Evolutionary conservation across 2,329 filamentous ascomycete species (phyloP).

Genomic region (Cordyceps farinosa): DNA sequence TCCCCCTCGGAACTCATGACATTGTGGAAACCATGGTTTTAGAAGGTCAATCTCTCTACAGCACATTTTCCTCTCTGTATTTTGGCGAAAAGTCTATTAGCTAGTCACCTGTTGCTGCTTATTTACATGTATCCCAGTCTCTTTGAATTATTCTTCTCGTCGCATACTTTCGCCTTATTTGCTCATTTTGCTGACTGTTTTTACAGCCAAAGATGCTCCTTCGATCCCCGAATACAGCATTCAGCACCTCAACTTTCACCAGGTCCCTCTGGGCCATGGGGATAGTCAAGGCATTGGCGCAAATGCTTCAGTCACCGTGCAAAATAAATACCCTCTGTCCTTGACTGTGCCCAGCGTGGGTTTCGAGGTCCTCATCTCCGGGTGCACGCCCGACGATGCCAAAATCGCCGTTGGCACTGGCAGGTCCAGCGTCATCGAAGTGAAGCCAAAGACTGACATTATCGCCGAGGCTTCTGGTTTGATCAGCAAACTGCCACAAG

Average conservation of each 20-base stretch:
- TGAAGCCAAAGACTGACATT: conserved; percentile 66
- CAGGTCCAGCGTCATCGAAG: conserved; percentile 60
- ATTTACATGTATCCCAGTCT: conserved; percentile 11
- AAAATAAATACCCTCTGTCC: conserved; percentile 75
- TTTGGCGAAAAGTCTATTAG: conserved; percentile 54
- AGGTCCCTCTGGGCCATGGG: conserved; percentile 52
- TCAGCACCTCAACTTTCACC: conserved; percentile 72
- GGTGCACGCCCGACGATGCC: conserved; percentile 68
- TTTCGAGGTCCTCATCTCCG: conserved; percentile 81
- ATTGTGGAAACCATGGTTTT: conserved; percentile 73
- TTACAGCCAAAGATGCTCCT: conserved; percentile 66
- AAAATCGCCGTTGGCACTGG: conserved; percentile 78
- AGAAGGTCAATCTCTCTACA: conserved; percentile 75
- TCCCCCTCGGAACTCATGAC: conserved; percentile 73
- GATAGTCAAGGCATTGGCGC: conserved; percentile 68
- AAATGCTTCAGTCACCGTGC: conserved; percentile 68
- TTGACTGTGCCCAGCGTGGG: conserved; percentile 74
- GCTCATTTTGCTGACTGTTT: conserved; percentile 34
- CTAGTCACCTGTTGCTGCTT: conserved; percentile 18
- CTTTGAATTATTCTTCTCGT: conserved; percentile 6
- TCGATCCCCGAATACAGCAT: conserved; percentile 79
- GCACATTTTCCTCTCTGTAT: conserved; percentile 57
- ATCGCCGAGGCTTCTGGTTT: conserved; percentile 67
- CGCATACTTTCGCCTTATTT: conserved; percentile 19
- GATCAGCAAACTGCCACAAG: conserved; percentile 69